Evolutionary conservation across 2,329 filamentous ascomycete species (phyloP).

Genomic region (Clarireedia hainanense): DNA sequence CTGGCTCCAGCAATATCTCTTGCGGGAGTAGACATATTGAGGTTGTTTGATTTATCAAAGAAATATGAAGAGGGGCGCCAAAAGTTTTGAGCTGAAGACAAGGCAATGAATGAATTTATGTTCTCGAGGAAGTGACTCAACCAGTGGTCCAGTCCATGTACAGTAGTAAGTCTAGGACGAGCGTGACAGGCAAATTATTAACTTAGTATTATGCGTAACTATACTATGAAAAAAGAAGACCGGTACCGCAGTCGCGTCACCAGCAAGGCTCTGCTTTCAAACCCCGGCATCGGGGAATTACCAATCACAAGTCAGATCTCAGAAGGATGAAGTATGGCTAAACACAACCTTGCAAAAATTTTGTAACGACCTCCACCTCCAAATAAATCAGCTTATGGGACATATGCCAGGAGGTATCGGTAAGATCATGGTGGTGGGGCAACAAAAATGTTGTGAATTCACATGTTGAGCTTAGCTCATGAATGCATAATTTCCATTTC

Average conservation of each 20-base stretch:
- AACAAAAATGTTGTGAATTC: not conserved
- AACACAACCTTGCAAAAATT: not conserved
- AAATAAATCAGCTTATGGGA: too few species aligned
- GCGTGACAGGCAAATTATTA: too few species aligned
- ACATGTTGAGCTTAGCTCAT: not conserved
- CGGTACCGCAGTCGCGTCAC: not conserved
- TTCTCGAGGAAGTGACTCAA: not conserved
- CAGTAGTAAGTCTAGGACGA: too few species aligned
- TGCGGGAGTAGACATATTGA: conserved; percentile 28
- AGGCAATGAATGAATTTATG: conserved; percentile 1
- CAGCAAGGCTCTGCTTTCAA: not conserved
- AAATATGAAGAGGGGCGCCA: not conserved
- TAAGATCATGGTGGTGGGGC: not conserved
- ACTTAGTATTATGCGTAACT: too few species aligned
- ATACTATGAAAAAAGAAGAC: not conserved
- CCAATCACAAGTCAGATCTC: not conserved
- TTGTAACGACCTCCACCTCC: too few species aligned
- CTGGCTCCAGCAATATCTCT: conserved; percentile 39
- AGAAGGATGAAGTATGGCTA: conserved; percentile 1
- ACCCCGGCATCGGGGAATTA: not conserved
- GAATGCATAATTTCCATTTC: not conserved
- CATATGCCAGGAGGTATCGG: too few species aligned
- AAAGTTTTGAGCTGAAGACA: not conserved
- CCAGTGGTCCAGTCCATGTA: too few species aligned
- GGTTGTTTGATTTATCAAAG: not conserved